Conservation (phyloP, 306 rosid genomes). For the Nissolia schottii region DNA sequence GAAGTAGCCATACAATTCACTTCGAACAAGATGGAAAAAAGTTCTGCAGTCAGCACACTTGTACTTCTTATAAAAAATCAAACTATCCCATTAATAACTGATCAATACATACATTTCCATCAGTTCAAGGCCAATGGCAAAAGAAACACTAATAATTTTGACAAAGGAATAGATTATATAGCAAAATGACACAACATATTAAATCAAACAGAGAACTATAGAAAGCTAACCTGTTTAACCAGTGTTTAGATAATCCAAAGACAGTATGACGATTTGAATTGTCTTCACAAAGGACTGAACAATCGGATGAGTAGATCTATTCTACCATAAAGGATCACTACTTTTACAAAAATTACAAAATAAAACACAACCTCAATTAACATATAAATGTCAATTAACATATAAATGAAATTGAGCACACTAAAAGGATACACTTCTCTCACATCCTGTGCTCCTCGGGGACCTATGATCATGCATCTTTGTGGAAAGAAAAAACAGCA, state of each 20-base stretch:
- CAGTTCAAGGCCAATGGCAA: neutral
- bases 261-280: conserved; percentile 54
- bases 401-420: neutral
- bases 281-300: conserved; percentile 55
- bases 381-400: too few relatives aligned
- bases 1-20: neutral
- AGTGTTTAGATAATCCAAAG: conserved; percentile 63
- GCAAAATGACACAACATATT: conserved; percentile 8
- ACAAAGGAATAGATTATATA: neutral
- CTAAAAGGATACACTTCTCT: conserved; percentile 64
- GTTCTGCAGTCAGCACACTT: neutral
- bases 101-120: neutral
- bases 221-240: conserved; percentile 65
- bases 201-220: neutral
- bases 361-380: conserved; percentile 15
- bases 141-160: neutral
- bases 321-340: conserved; percentile 49
- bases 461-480: conserved; percentile 82
- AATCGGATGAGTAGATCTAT: conserved; percentile 62
- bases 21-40: neutral
- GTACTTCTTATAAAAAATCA: neutral
- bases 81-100: neutral
- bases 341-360: conserved; percentile 6
- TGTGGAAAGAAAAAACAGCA: conserved; percentile 21
- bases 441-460: conserved; percentile 48